Evolutionary conservation across 176 grass and related monocot species (phyloP).

Genomic region (Urochloa ruziziensis): DNA sequence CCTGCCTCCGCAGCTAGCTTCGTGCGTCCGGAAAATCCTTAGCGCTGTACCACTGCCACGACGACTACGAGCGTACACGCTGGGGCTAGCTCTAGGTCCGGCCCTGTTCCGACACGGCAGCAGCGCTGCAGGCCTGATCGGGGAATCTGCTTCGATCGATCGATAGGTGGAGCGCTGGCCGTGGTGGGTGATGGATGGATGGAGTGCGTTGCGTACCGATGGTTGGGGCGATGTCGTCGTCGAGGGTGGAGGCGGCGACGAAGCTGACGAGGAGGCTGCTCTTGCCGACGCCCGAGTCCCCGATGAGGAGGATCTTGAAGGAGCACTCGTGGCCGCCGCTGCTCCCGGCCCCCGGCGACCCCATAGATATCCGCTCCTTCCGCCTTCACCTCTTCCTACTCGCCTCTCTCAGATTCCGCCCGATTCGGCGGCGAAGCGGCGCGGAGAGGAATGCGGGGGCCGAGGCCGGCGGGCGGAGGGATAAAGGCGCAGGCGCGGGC

Average conservation of each 20-base stretch:
- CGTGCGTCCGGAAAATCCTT: neutral
- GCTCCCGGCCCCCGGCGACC: constrained; percentile 33
- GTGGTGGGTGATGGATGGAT: neutral
- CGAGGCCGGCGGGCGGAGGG: neutral
- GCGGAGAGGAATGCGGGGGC: neutral
- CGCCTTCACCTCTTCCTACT: fast-evolving
- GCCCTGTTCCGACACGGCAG: neutral
- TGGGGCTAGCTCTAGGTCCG: neutral
- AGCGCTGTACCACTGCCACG: neutral
- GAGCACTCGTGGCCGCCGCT: constrained; percentile 62
- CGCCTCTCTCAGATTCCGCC: neutral
- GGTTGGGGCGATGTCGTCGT: constrained; percentile 67
- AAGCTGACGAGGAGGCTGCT: constrained; percentile 94
- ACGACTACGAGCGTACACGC: constrained; percentile 4
- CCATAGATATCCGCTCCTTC: neutral
- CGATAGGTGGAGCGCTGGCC: neutral
- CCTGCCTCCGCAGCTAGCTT: neutral
- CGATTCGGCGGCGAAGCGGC: neutral
- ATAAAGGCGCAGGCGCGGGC: neutral
- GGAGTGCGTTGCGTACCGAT: constrained; percentile 58
- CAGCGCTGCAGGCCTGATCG: neutral
- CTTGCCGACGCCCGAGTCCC: constrained; percentile 92
- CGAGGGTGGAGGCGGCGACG: constrained; percentile 54
- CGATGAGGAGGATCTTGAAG: constrained; percentile 90
- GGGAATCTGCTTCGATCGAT: neutral